Conservation (phyloP, 192 early-diverging fungal species). For the Mortierella antarctica region DNA sequence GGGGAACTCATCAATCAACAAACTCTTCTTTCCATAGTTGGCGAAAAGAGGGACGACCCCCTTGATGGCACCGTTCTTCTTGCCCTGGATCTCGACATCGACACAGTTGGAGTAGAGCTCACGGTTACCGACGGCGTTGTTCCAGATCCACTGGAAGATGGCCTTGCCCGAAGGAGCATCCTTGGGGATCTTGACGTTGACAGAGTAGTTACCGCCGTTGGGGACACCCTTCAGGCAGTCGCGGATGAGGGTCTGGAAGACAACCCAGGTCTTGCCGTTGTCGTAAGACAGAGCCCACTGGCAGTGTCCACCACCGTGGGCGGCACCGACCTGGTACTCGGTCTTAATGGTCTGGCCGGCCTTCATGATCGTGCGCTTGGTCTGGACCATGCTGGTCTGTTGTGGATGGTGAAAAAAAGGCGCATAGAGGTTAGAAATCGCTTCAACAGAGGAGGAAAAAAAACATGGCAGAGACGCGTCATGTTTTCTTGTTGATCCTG, state of each 20-base stretch:
- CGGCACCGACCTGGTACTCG: constrained; percentile 61
- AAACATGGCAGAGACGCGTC: not conserved
- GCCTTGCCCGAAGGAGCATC: constrained; percentile 65
- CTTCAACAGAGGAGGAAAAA: no score
- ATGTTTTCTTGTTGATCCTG: no score
- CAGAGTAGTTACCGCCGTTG: constrained; percentile 13
- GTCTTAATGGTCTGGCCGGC: constrained; percentile 66
- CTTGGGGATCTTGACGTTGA: constrained; percentile 67
- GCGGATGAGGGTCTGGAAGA: constrained; percentile 65
- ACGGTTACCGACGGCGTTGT: constrained; percentile 70
- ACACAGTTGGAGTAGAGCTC: constrained; percentile 78
- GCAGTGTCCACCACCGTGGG: constrained; percentile 76
- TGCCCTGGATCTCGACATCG: constrained; percentile 66
- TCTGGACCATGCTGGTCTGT: constrained; percentile 8
- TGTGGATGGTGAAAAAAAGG: not conserved
- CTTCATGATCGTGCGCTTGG: constrained; percentile 43
- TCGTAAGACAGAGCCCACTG: constrained; percentile 75
- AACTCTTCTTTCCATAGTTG: constrained; percentile 52
- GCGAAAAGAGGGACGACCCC: constrained; percentile 55
- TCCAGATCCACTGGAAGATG: constrained; percentile 73
- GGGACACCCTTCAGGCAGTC: constrained; percentile 57
- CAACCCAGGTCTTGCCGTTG: constrained; percentile 71
- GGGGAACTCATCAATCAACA: constrained; percentile 57
- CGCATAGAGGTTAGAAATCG: no score
- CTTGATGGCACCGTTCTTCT: constrained; percentile 37